Conservation (phyloP, 2,329 filamentous ascomycete genomes). For the Apiospora marii region DNA sequence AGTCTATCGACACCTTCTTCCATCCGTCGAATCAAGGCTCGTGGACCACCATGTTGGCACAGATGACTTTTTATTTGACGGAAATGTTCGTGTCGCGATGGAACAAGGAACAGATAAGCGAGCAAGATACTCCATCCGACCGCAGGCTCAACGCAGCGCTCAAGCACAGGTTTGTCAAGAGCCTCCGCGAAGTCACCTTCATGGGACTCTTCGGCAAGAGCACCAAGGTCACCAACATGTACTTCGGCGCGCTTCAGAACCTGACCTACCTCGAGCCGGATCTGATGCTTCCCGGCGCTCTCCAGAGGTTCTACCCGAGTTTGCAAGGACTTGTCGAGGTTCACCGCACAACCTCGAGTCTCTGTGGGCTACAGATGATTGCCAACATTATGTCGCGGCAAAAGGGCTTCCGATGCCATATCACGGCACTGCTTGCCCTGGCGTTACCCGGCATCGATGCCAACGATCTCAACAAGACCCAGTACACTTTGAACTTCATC, state of each 20-base stretch:
- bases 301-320: slow-evolving; percentile 96
- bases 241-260: slow-evolving; percentile 87
- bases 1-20: slow-evolving; percentile 98
- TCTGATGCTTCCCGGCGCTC: slow-evolving; percentile 87
- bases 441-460: slow-evolving; percentile 96
- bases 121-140: slow-evolving; percentile 84
- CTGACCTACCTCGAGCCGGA: slow-evolving; percentile 91
- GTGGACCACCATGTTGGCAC: slow-evolving; percentile 90
- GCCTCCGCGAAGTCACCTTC: slow-evolving; percentile 90
- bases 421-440: slow-evolving; percentile 91
- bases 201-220: slow-evolving; percentile 99
- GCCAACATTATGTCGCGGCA: slow-evolving; percentile 89
- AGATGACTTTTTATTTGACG: slow-evolving; percentile 89
- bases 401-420: slow-evolving; percentile 95
- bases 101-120: slow-evolving; percentile 93
- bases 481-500: slow-evolving; percentile 93
- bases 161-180: slow-evolving; percentile 87
- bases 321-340: slow-evolving; percentile 97
- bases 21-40: slow-evolving; percentile 94
- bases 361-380: slow-evolving; percentile 90
- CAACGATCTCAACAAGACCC: slow-evolving; percentile 95
- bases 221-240: slow-evolving; percentile 88
- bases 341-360: slow-evolving; percentile 91
- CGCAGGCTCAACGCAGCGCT: slow-evolving; percentile 81
- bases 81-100: slow-evolving; percentile 98